These are phyloP conservation scores for Pisolithus orientalis DNA, from an alignment of 768 basidiomycete species.

Conservation along the genomic window DNA sequence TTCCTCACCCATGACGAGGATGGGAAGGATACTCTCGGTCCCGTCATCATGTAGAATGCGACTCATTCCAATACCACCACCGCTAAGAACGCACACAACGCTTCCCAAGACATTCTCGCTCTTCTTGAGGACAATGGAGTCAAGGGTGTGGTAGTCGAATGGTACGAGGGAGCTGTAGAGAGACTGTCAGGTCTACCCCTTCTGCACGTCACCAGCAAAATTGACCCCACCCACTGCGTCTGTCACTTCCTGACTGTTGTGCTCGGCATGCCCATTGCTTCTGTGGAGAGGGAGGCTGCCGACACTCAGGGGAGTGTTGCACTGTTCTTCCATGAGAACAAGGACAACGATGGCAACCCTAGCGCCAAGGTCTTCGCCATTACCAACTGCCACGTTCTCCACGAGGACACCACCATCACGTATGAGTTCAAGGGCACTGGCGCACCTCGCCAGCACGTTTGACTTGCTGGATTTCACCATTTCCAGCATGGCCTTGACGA, in stretches of 20 bases:
- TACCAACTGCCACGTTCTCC: conserved; percentile 24
- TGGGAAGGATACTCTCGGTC: conserved; percentile 24
- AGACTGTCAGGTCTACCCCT: conserved; percentile 12
- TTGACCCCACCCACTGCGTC: conserved; percentile 7
- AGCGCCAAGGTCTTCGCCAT: conserved; percentile 22
- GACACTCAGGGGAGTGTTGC: conserved; percentile 27
- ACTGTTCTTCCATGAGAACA: conserved; percentile 26
- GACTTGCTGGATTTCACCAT: conserved; percentile 6
- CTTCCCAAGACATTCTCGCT: conserved; percentile 30
- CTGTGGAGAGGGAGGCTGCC: not conserved
- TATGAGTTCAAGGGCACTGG: conserved; percentile 24
- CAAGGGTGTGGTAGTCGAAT: conserved; percentile 31
- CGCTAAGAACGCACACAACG: conserved; percentile 25
- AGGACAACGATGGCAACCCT: conserved; percentile 14
- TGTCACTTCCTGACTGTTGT: conserved; percentile 19
- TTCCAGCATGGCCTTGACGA: conserved; percentile 24
- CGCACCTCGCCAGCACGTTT: conserved; percentile 13
- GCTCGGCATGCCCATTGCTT: conserved; percentile 26
- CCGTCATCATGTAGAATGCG: conserved; percentile 35
- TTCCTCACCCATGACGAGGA: conserved; percentile 16
- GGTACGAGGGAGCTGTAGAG: conserved; percentile 20
- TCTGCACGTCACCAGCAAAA: conserved; percentile 8
- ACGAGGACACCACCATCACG: conserved; percentile 14
- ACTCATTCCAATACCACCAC: conserved; percentile 28
- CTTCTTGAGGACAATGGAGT: conserved; percentile 28